These are phyloP conservation scores for Phoenix dactylifera DNA, from an alignment of 176 grass and related monocot genomes.

Conservation along the genomic window DNA sequence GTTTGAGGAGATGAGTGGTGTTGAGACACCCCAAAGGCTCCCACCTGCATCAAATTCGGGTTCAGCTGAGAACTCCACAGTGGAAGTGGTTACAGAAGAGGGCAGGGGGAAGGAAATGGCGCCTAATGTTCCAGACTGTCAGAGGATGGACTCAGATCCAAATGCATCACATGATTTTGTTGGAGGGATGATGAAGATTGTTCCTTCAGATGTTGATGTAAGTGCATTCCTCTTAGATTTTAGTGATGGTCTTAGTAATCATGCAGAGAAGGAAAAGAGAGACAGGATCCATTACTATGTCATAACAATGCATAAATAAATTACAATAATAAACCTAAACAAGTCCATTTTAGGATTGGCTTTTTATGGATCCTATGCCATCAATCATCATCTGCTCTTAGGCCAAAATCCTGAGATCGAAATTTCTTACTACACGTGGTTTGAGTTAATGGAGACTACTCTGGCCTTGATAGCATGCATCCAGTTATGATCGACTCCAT, in stretches of 20 bases:
- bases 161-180: constrained; percentile 51
- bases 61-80: constrained; percentile 19
- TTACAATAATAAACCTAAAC: too few relatives aligned
- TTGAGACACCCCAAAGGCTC: constrained; percentile 31
- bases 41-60: constrained; percentile 31
- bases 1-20: constrained; percentile 50
- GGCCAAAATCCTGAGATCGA: too few relatives aligned
- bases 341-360: too few relatives aligned
- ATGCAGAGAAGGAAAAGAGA: too few relatives aligned
- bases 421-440: too few relatives aligned
- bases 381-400: too few relatives aligned
- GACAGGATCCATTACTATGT: too few relatives aligned
- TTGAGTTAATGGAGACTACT: too few relatives aligned
- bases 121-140: constrained; percentile 19
- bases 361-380: too few relatives aligned
- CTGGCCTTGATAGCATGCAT: too few relatives aligned
- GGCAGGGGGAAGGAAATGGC: constrained; percentile 31
- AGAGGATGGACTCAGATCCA: constrained; percentile 33
- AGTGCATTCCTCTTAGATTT: constrained; percentile 12
- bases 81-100: constrained; percentile 23
- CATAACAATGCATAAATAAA: too few relatives aligned
- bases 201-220: constrained; percentile 79
- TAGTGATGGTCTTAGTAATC: neutral
- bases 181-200: constrained; percentile 65
- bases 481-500: too few relatives aligned